A percentile compares a stretch with the other conserved stretches of the same genome.
Evolutionary conservation across 163 green algal genomes (phyloP).

Genomic region (Prototheca stagnorum): DNA sequence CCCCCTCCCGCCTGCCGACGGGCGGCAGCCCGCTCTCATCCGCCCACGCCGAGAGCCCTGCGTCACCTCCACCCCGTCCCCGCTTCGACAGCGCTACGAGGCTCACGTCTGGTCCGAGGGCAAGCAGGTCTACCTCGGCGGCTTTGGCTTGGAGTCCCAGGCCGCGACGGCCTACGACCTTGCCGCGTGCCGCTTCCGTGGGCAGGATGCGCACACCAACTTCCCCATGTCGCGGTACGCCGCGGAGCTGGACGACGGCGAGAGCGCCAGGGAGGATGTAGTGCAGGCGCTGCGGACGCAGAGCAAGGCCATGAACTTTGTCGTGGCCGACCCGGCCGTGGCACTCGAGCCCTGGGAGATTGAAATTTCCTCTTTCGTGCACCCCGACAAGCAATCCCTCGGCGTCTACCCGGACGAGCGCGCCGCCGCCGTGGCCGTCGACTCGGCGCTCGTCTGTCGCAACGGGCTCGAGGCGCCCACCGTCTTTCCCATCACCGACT

Average conservation of each 20-base stretch:
- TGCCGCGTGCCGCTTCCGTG: constrained; percentile 8
- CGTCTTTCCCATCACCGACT: constrained; percentile 9
- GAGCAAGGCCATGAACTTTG: constrained; percentile 18
- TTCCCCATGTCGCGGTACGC: neutral
- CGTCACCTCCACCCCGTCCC: neutral
- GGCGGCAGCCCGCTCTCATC: no score
- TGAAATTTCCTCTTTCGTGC: constrained; percentile 2
- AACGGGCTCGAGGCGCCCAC: constrained; percentile 4
- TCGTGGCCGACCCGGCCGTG: neutral
- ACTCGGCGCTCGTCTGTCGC: neutral
- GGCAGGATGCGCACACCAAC: constrained; percentile 10
- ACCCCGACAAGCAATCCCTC: constrained; percentile 8
- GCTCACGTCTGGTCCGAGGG: constrained; percentile 61
- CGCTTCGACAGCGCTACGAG: constrained; percentile 33
- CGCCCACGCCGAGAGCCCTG: no score
- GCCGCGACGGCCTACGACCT: constrained; percentile 73
- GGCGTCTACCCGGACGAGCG: constrained; percentile 10
- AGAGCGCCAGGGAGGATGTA: constrained; percentile 1
- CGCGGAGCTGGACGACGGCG: constrained; percentile 3
- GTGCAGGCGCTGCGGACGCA: constrained; percentile 6
- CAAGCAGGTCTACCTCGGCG: constrained; percentile 48
- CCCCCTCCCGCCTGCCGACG: neutral
- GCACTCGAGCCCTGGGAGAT: constrained; percentile 8
- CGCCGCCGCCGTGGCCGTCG: constrained; percentile 6
- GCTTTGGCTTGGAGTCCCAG: constrained; percentile 48